Evolutionary conservation across 495 filamentous ascomycete genomes (phyloP).

Genomic region (Neurospora sp.): DNA sequence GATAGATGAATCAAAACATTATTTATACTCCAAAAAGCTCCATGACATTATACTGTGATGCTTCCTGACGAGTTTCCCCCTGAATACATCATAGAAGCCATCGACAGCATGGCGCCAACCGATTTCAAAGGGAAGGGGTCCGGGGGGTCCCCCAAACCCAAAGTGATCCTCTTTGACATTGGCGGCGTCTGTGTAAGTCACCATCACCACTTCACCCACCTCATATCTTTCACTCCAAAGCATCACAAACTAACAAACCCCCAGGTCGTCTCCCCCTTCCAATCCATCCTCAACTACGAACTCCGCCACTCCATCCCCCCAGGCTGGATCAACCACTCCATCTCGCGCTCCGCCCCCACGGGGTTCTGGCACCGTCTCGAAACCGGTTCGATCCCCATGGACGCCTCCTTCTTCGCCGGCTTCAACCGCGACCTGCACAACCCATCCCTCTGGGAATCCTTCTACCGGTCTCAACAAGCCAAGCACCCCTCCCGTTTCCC

Average conservation of each 20-base stretch:
- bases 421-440: slow-evolving; percentile 68
- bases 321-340: slow-evolving; percentile 86
- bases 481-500: slow-evolving; percentile 18
- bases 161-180: slow-evolving; percentile 89
- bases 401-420: slow-evolving; percentile 61
- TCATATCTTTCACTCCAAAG: neutral
- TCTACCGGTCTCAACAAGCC: slow-evolving; percentile 28
- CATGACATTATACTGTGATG: slow-evolving; percentile 1
- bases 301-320: slow-evolving; percentile 59
- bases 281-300: slow-evolving; percentile 88
- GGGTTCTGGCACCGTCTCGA: slow-evolving; percentile 85
- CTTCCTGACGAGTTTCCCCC: slow-evolving; percentile 12
- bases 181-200: slow-evolving; percentile 87
- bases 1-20: neutral
- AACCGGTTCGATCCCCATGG: slow-evolving; percentile 60
- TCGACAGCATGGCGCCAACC: slow-evolving; percentile 14
- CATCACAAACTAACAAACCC: slow-evolving; percentile 5
- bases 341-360: slow-evolving; percentile 63
- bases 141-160: slow-evolving; percentile 36
- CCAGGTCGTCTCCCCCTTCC: slow-evolving; percentile 83
- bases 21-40: neutral
- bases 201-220: neutral
- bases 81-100: slow-evolving; percentile 18
- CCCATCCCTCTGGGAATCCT: slow-evolving; percentile 51
- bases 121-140: slow-evolving; percentile 18